These are phyloP conservation scores for Hyphopichia homilentoma DNA, from an alignment of 805 yeast species.

Conservation along the genomic window DNA sequence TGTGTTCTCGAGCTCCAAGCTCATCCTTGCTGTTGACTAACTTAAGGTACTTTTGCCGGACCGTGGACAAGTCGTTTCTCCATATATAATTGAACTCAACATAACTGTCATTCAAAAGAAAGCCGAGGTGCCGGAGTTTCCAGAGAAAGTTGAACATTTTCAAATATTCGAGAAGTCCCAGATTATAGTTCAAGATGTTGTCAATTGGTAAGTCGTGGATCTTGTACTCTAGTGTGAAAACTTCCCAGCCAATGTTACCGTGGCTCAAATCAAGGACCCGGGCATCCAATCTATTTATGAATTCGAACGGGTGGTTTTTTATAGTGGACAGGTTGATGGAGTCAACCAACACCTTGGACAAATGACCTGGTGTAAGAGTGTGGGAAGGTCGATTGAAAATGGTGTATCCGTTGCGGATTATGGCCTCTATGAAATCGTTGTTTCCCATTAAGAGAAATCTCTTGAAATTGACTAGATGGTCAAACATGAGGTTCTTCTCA, in stretches of 20 bases:
- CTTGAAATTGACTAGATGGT: slow-evolving; percentile 60
- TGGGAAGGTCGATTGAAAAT: slow-evolving; percentile 59
- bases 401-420: slow-evolving; percentile 52
- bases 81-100: slow-evolving; percentile 23
- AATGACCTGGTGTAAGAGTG: slow-evolving; percentile 59
- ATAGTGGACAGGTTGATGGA: slow-evolving; percentile 57
- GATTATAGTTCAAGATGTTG: slow-evolving; percentile 23
- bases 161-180: slow-evolving; percentile 52
- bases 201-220: slow-evolving; percentile 53
- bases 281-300: slow-evolving; percentile 68
- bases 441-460: slow-evolving; percentile 65
- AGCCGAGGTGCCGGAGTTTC: slow-evolving; percentile 64
- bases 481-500: slow-evolving; percentile 43
- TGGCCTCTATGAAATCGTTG: slow-evolving; percentile 76
- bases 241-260: slow-evolving; percentile 81
- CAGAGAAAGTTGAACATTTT: slow-evolving; percentile 83
- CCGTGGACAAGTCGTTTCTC: slow-evolving; percentile 20
- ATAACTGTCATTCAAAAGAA: slow-evolving; percentile 39
- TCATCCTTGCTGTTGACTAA: slow-evolving; percentile 38
- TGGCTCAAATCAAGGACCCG: slow-evolving; percentile 71
- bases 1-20: slow-evolving; percentile 24
- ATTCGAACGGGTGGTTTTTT: slow-evolving; percentile 32
- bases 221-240: slow-evolving; percentile 79
- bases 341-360: slow-evolving; percentile 61
- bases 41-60: slow-evolving; percentile 10